Evolutionary conservation across 202 grass and related monocot genomes (phyloP), one percentile per base, ranked within the genome.

Genomic region (Dendrocalamus latiflorus): DNA sequence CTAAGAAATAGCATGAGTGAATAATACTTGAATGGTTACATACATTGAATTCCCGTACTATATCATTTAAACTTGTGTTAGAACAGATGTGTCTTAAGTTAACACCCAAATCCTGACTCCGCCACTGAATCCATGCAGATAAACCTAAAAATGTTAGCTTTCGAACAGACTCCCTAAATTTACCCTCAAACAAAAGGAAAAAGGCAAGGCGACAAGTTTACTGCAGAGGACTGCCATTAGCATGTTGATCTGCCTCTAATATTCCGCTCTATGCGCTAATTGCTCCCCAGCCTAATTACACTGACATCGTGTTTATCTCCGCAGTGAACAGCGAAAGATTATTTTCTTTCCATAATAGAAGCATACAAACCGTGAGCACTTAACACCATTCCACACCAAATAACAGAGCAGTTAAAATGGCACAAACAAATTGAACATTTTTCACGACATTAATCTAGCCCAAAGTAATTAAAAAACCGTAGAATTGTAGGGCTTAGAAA

Each of bases 371-470:
- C 1, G 8, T 20, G 6, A 14, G 11, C 15, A n/a, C 15, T 33
- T 9, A 30, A 54, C 2, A 77, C 33, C 65, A 71, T n/a, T 10
- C 10, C 16, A 12, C 42, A n/a, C 41, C 28, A 64, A 60, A 42
- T 28, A 71, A 4, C 45, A 51, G 3, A 11, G 49, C 45, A 43
- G 47, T 60, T 34, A 28, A 66, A 72, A 68, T 14, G 33, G 9
- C 9, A 48, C 30, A 33, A 67, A 11, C 9, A 65, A 48, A 49
- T n/a, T n/a, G 1, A 14, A 36, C 78, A 65, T 72, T 59, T 59
- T 70, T 67, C 41, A 22, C 72, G 66, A 50, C 65, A 77, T 81
- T 68, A 85, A 81, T 13, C 81, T 5, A 54, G 22, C 83, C 77
- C 45, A 4, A 54, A 25, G 4, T 16, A 1, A 26, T n/a, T n/a